Base-by-base conservation (phyloP, 1,284 basidiomycete genomes). In the Ustilago loliicola region DNA sequence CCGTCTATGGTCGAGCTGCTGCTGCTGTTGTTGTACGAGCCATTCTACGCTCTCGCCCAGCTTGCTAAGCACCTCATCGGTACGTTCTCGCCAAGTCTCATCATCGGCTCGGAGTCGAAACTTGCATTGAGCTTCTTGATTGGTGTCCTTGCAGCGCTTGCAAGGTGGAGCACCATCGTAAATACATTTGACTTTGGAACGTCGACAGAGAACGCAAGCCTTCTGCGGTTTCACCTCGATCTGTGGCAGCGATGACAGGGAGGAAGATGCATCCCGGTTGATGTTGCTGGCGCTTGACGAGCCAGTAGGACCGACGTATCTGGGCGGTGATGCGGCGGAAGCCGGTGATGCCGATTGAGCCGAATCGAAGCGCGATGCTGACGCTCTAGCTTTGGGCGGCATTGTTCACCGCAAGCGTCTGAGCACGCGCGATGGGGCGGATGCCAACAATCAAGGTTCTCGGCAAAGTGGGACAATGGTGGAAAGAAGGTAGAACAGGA, bases 81-180 rank as follows among this genome's bases (percentile, higher is more conserved):
- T 83, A n/a, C 71, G 61, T 50, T 83, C 81, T 25, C 81, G 56
- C 81, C 81, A 83, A 2, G 66, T 72, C 61, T 83, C 81, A 29
- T 83, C 78, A 45, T 77, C 78, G 1, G 79, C 79, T 34, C 82
- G 53, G 13, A 84, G 69, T 19, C 82, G 61, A 50, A 83, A 84
- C 63, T 84, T 83, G 79, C 82, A 84, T 54, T 82, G 80, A 11
- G 65, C 45, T 45, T 77, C 65, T 53, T 77, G 74, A 17, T 77
- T 69, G n/a, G 67, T 73, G 25, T 80, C 80, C 25, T 50, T 61
- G 61, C 82, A 84, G 4, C 82, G 66, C 51, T 72, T 70, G 62
- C 82, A 84, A 17, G 82, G 82, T 8, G 81, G 81, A 11, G 62
- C 69, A 5, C 80, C 81, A 38, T 81, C 79, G 51, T 84, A 77